These are phyloP conservation scores for Hibiscus mutabilis DNA, from an alignment of 345 rosid genomes.

Conservation along the genomic window DNA sequence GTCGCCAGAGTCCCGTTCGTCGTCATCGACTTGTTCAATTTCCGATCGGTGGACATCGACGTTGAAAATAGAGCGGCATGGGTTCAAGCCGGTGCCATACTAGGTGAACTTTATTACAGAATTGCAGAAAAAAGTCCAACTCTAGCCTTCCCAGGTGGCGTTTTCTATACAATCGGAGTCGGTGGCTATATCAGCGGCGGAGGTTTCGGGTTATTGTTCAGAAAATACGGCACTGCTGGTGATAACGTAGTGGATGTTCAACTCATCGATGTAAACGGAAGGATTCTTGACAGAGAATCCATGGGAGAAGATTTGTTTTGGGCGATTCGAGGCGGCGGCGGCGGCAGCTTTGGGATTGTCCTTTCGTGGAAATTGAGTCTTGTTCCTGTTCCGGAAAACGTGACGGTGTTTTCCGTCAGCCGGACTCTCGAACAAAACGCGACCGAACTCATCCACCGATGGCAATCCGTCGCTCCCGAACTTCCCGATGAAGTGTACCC, in stretches of 20 bases:
- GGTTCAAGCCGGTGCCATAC: neutral
- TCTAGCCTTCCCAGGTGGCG: neutral
- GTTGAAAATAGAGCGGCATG: neutral
- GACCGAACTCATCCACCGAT: neutral
- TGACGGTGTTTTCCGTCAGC: neutral
- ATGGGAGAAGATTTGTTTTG: slow-evolving; percentile 2
- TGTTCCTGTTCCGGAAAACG: neutral
- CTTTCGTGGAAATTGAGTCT: neutral
- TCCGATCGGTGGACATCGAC: neutral
- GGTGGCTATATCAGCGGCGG: neutral
- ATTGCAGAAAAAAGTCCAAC: neutral
- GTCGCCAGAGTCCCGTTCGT: neutral
- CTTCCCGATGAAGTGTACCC: neutral
- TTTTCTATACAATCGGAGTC: neutral
- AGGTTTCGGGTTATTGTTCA: neutral
- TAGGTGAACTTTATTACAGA: neutral
- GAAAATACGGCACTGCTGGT: neutral
- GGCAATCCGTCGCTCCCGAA: neutral
- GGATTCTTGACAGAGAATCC: neutral
- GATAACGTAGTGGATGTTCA: neutral
- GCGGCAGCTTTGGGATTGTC: neutral
- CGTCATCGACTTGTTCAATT: neutral
- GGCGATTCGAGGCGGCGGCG: neutral
- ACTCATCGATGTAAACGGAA: neutral
- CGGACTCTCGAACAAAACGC: neutral